phyloP scores from a whole-genome alignment of 345 rosid species.

The Sonneratia alba region DNA sequence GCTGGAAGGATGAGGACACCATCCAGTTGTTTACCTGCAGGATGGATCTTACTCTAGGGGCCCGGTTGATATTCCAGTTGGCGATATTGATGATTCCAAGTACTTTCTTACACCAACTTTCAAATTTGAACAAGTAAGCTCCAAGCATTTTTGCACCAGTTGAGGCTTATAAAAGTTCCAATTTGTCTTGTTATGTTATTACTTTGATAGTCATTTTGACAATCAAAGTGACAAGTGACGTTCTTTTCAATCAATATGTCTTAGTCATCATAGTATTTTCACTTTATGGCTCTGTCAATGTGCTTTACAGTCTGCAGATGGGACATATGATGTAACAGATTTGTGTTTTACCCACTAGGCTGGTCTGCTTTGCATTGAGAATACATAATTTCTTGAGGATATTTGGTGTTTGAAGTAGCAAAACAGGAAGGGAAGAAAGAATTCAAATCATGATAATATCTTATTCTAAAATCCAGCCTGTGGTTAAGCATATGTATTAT shows the following conservation, averaged over 20 bases:
- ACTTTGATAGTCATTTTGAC: background rate
- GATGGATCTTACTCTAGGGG: conserved; percentile 95
- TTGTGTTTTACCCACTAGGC: too few species aligned
- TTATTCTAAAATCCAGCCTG: too few species aligned
- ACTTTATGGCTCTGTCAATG: background rate
- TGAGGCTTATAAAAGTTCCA: background rate
- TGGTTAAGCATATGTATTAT: background rate
- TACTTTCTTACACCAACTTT: conserved; percentile 64
- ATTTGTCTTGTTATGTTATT: background rate
- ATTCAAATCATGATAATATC: too few species aligned
- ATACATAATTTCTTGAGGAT: too few species aligned
- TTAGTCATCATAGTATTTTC: background rate
- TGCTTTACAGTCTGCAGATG: background rate
- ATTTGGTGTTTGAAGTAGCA: too few species aligned
- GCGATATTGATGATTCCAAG: conserved; percentile 45
- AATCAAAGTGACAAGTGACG: background rate
- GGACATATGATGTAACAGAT: too few species aligned
- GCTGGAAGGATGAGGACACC: background rate
- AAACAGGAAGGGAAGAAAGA: too few species aligned
- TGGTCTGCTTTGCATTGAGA: too few species aligned
- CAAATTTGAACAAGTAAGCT: conserved; percentile 73
- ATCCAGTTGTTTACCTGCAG: conserved; percentile 22
- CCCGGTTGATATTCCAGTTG: conserved; percentile 63
- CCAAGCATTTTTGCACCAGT: conserved; percentile 8
- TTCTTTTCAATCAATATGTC: background rate